phyloP scores from a whole-genome alignment of 805 yeast species.

The Tetrapisispora iriomotensis region DNA sequence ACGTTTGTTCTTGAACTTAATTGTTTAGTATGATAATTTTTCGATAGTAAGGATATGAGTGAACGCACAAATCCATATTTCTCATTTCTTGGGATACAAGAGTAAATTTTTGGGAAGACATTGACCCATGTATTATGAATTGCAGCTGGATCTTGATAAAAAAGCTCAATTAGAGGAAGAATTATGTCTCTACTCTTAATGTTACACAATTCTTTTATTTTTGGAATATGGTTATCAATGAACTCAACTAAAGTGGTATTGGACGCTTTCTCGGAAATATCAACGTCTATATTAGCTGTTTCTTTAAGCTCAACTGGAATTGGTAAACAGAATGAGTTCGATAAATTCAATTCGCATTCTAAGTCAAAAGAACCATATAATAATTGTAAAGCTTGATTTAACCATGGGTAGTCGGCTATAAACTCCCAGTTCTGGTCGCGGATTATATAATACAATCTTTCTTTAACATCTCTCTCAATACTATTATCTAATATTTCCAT shows the following conservation, averaged over 20 bases:
- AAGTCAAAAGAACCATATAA: conserved; percentile 67
- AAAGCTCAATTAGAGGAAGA: conserved; percentile 66
- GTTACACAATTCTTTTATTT: conserved; percentile 23
- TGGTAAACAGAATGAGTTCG: conserved; percentile 44
- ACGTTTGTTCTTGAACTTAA: conserved; percentile 80
- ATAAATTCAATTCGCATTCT: conserved; percentile 38
- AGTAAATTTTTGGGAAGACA: conserved; percentile 72
- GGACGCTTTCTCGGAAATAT: conserved; percentile 8
- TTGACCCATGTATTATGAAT: conserved; percentile 77
- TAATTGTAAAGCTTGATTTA: conserved; percentile 84
- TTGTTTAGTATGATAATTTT: conserved; percentile 90
- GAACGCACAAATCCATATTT: conserved; percentile 76
- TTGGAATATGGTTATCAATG: conserved; percentile 26
- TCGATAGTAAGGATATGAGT: conserved; percentile 67
- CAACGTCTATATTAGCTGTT: conserved; percentile 9
- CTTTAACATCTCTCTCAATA: conserved; percentile 65
- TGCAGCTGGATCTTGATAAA: conserved; percentile 70
- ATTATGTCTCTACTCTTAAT: conserved; percentile 53
- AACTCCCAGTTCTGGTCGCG: conserved; percentile 97
- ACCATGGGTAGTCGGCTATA: conserved; percentile 87
- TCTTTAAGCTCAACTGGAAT: conserved; percentile 23
- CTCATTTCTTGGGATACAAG: conserved; percentile 67
- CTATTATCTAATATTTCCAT: conserved; percentile 73
- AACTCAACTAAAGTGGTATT: conserved; percentile 20
- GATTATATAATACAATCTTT: conserved; percentile 77